phyloP scores from a whole-genome alignment of 2,329 filamentous ascomycete species.

The Cladosporium sp. region DNA sequence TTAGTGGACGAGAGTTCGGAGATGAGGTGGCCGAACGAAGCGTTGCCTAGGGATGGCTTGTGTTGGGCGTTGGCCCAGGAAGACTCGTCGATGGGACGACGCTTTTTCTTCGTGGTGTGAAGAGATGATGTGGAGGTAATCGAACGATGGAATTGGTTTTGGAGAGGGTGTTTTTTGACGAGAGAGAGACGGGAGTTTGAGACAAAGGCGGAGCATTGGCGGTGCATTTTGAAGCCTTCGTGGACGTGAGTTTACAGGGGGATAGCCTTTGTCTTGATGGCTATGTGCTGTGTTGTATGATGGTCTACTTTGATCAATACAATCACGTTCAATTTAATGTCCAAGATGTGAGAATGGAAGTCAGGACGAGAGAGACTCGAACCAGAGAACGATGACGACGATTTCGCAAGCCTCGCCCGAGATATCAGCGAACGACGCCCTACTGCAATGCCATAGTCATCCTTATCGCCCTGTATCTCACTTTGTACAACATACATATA shows the following conservation, averaged over 20 bases:
- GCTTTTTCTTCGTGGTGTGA: background rate
- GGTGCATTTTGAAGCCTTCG: background rate
- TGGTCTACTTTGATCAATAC: too few species aligned
- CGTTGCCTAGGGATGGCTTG: slow-evolving; percentile 31
- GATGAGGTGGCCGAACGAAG: slow-evolving; percentile 32
- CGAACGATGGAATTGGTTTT: background rate
- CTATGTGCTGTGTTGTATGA: background rate
- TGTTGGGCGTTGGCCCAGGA: slow-evolving; percentile 28
- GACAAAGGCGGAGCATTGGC: background rate
- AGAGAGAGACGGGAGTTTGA: background rate
- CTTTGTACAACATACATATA: background rate
- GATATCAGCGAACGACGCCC: slow-evolving; percentile 9
- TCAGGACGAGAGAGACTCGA: background rate
- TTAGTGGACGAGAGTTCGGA: slow-evolving; percentile 33
- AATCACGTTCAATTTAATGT: too few species aligned
- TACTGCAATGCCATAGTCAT: slow-evolving; percentile 2
- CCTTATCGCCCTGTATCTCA: background rate
- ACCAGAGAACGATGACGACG: background rate
- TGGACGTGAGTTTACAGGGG: too few species aligned
- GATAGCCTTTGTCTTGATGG: too few species aligned
- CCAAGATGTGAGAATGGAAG: background rate
- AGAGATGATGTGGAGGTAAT: background rate
- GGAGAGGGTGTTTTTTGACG: background rate
- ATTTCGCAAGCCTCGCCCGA: background rate
- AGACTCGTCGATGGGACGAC: slow-evolving; percentile 21